Base-by-base conservation (phyloP, 2,329 filamentous ascomycete genomes). In the Orbilia ellipsospora region DNA sequence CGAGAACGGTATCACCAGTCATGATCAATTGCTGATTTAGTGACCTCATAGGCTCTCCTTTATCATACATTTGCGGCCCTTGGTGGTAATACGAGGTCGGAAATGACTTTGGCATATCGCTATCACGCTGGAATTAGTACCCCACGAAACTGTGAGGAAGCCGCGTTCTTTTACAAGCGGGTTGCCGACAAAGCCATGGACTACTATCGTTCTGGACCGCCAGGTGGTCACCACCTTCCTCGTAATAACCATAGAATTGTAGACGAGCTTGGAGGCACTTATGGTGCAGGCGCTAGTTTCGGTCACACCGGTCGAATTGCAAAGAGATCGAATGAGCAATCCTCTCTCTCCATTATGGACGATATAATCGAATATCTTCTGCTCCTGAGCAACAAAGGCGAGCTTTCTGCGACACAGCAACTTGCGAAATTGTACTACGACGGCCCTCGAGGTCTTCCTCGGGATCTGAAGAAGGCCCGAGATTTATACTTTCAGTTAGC, bases 311-410 rank as follows among this genome's bases (percentile, higher is more conserved):
- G 95, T 3, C 86, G 88, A 68, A 94, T 96, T 81, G 93, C 93
- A 2, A 77, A 77, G 54, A 88, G 89, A 18, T 89, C 89, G 67
- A 87, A 90, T 0, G 90, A 91, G 78, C 92, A 92, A 1, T 92
- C 95, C 80, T 88, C 91, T 0, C 91, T 96, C 80, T 93, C 93
- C 0, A 92, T 92, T 15, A 88, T 97, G 72, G 93, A 96, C 79
- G 94, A 99, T 82, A 91, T 98, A 15, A 89, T 99, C 73, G 95
- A 99, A 81, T 99, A 97, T 79, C 85, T 97, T 78, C 92, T 97
- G 79, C 86, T 97, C 50, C 90, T 96, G 86, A 93, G 93, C 4
- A 89, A 94, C 74, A 96, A 96, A 81, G 93, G 94, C 10, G 93
- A 97, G 80, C 88, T 92, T 67, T 93, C 92, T 81, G 92, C 94